Base-by-base conservation (phyloP, 176 grass and related monocot species). In the Aegilops tauschii region DNA sequence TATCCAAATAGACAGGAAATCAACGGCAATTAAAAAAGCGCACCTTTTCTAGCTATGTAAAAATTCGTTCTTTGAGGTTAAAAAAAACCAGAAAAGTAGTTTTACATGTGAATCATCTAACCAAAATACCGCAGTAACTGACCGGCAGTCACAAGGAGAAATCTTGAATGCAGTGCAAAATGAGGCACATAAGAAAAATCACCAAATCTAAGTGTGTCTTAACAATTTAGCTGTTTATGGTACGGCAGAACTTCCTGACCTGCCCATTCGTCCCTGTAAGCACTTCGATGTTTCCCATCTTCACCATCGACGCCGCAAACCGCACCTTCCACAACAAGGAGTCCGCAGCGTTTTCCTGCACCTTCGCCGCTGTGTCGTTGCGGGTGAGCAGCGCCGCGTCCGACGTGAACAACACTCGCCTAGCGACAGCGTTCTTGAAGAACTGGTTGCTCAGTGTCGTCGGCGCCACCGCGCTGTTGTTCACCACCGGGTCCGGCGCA, bases 221-320 rank as follows among this genome's bases (percentile, higher is more conserved):
- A 2, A 54, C 50, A 9, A 25, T 62, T 25, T 62, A 62, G 21
- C 35, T 71, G 73, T 79, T 88, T 63, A 76, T 58, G 28, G 5
- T 78, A 61, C 65, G 34, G 11, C 87, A 92, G n/a, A 69, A 17
- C 47, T 37, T 66, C 79, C 91, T 90, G 80, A 93, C 58, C 45
- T 78, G 40, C 42, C 91, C 87, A 5, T 81, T 27, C 28, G 4
- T 64, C 68, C 88, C 84, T 0, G 69, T 86, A 36, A 86, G 84
- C 64, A 89, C 86, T 52, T 79, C 35, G 25, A 88, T 80, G 64
- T 17, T 23, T 30, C 85, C 88, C 92, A 93, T 93, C 73, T 78
- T 84, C 11, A 93, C 84, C 88, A 86, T 83, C 10, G 88, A 52
- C 50, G 30, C 31, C 17, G 63, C 88, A n/a, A 93, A 91, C 59